Base-by-base conservation (phyloP, 345 rosid species). In the Balakata baccata region DNA sequence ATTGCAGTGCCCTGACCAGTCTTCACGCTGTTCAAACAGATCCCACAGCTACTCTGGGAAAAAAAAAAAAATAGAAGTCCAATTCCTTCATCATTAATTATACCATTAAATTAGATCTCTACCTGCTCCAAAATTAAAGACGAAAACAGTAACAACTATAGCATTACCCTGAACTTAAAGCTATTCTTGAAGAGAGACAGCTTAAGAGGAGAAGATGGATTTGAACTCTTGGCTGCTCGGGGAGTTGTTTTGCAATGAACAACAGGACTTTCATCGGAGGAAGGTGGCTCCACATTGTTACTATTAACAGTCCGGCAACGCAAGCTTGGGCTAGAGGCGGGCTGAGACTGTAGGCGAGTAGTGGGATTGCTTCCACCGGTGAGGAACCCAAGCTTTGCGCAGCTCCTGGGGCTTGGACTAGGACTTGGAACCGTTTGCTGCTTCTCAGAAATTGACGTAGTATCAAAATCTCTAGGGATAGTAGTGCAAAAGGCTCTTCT, bases 401-500 rank as follows among this genome's bases (percentile, higher is more conserved):
- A 86, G 46, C 82, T 86, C 45, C 90, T 81, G 23, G 92, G 90
- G 65, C 82, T 84, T 0, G 89, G 89, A 37, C 82, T 84, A 1
- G 80, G 64, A 73, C 72, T 76, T 0, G 75, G 75, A 62, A 77
- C 77, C 22, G 34, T 5, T 64, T 84, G 87, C 20, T 75, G 86
- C 72, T 81, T 82, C 20, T 87, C 89, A 10, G 84, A 56, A 22
- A 64, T 74, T 1, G 61, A 59, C 10, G 81, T 25, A 29, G 67
- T 69, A 60, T 85, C 93, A 29, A 85, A 77, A 57, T 92, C 92
- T 82, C 87, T 82, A 16, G 90, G 86, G 23, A 88, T 82, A 17
- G 94, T 85, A 5, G 94, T 92, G 85, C 98, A 94, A 78, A 94
- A 94, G 22, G 98, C 98, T 84, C 92, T 88, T 77, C 98, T 90